Percentiles rank a stretch among this genome's conserved stretches.
phyloP scores from a whole-genome alignment of 371 early-diverging fungal genomes.

The Rhizopus sp. region DNA sequence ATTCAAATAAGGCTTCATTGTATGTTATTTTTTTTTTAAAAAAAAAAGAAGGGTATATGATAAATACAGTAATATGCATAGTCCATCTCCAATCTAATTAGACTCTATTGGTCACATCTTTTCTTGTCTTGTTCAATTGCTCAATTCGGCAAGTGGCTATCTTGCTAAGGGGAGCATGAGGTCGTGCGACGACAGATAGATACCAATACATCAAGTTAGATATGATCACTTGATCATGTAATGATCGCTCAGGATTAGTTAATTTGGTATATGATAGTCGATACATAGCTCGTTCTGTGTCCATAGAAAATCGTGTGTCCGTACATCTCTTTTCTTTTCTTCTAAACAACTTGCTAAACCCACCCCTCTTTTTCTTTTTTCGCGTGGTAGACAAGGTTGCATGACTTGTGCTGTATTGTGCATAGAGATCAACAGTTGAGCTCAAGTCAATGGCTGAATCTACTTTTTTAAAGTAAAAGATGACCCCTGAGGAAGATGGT shows the following conservation, averaged over 20 bases:
- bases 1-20: no score
- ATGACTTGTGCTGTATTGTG: not conserved
- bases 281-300: constrained; percentile 69
- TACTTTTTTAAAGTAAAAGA: no score
- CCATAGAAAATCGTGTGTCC: constrained; percentile 44
- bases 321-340: not conserved
- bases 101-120: no score
- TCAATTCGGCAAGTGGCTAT: no score
- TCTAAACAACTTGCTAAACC: not conserved
- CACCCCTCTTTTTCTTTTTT: not conserved
- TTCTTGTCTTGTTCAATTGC: no score
- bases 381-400: not conserved
- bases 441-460: not conserved
- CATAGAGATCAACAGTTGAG: not conserved
- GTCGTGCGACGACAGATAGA: constrained; percentile 27
- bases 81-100: no score
- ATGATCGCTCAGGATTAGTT: constrained; percentile 64
- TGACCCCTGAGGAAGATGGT: no score
- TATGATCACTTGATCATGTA: constrained; percentile 74
- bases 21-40: no score
- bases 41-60: no score
- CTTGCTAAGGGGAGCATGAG: no score
- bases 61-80: no score
- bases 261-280: constrained; percentile 72
- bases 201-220: constrained; percentile 84